Base-by-base conservation (phyloP, 129 eudicot genomes). In the Mikania micrantha region DNA sequence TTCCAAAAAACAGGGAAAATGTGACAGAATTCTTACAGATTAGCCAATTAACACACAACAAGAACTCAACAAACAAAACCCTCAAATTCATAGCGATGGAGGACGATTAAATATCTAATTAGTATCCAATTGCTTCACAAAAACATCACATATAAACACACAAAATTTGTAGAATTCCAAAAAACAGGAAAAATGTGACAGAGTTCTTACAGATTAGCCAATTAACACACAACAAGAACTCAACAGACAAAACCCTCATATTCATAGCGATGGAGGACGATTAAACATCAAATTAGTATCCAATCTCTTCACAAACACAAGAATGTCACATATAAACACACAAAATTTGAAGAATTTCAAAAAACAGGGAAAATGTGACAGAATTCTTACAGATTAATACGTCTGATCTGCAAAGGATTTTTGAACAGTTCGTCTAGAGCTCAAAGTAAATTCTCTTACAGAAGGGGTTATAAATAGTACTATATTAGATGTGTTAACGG, bases 321-420 rank as follows among this genome's bases (percentile, higher is more conserved):
- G n/a, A n/a, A n/a, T n/a, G n/a, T n/a, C n/a, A n/a, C n/a, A n/a
- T 13, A 58, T 13, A 32, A 34, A 42, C 59, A 7, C 60, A 41
- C 15, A 20, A 41, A 17, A 65, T 13, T 32, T 41, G 48, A 48
- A n/a, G 13, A 40, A 41, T 66, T 42, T 28, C 40, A 64, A 35
- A 27, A 27, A 41, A 64, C 9, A 11, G 24, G 22, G 28, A 16
- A 53, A 74, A 66, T 66, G 68, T 44, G 59, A 66, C n/a, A 31
- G 42, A 60, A 54, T 74, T 66, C 79, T 74, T 74, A 74, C 79
- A 57, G 54, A 66, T 66, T 41, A 52, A 44, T 36, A 56, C 39
- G 39, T 39, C 20, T 71, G 76, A 71, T 71, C 77, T 72, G 64
- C 54, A 9, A 41, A 62, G 61, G 59, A 39, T 38, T 52, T 38